A percentile compares a stretch with the other conserved stretches of the same genome.
Conservation (phyloP, 179 eudicot genomes). For the Drosera spatulata region DNA sequence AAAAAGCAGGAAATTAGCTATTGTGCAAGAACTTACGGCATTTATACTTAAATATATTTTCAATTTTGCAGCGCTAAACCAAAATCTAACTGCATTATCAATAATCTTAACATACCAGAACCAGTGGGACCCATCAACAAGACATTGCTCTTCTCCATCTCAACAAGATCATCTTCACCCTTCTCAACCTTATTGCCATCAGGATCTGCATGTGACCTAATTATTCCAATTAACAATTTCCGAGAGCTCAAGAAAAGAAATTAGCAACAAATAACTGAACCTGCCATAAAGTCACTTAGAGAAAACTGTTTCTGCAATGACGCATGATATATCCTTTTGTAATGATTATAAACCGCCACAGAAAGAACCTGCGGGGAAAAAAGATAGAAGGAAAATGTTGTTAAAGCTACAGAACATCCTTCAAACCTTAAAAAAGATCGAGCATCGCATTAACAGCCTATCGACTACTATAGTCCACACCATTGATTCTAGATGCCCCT, state of each 20-base stretch:
- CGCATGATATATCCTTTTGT: constrained; percentile 56
- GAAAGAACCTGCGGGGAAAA: constrained; percentile 42
- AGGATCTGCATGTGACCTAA: constrained; percentile 20
- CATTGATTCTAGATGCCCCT: too few relatives aligned
- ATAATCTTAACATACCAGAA: constrained; percentile 30
- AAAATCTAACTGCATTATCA: neutral
- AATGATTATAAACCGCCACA: constrained; percentile 65
- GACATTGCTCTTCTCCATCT: constrained; percentile 65
- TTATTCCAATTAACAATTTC: constrained; percentile 11
- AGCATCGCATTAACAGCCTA: too few relatives aligned
- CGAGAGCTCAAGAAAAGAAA: neutral
- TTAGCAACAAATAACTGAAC: neutral
- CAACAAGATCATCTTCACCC: constrained; percentile 51
- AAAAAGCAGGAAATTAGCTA: neutral
- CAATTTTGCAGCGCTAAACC: neutral
- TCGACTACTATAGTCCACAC: too few relatives aligned
- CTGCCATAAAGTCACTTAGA: neutral
- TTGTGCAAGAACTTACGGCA: neutral
- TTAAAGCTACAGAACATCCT: too few relatives aligned
- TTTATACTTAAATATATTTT: neutral
- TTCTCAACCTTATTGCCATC: constrained; percentile 12
- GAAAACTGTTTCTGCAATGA: constrained; percentile 40
- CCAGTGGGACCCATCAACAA: constrained; percentile 78
- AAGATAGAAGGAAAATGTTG: too few relatives aligned
- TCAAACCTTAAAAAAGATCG: too few relatives aligned